These are phyloP conservation scores for Paraphaeosphaeria minitans DNA, from an alignment of 2,329 filamentous ascomycete genomes.

Conservation along the genomic window DNA sequence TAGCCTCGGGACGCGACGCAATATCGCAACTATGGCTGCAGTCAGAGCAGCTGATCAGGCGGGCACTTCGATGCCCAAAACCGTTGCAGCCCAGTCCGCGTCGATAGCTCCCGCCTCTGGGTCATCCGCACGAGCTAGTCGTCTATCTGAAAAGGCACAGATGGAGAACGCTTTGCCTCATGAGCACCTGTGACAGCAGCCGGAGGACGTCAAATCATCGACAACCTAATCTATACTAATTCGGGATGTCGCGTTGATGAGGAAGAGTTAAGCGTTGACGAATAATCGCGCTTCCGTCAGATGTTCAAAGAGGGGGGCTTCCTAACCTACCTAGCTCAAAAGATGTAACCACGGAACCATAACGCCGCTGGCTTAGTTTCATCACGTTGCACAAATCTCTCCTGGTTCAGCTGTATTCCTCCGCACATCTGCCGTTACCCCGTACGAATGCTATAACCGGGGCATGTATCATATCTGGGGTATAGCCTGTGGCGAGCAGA, in stretches of 20 bases:
- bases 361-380: slow-evolving; percentile 6
- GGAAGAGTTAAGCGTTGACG: background rate
- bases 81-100: background rate
- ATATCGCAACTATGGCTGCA: slow-evolving; percentile 27
- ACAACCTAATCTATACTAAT: background rate
- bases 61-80: slow-evolving; percentile 8
- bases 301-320: background rate
- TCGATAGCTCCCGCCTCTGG: background rate
- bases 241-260: background rate
- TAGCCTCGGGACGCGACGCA: slow-evolving; percentile 28
- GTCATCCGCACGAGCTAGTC: background rate
- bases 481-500: slow-evolving; percentile 16
- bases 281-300: background rate
- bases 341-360: slow-evolving; percentile 14
- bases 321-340: background rate
- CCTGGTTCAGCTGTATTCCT: background rate
- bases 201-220: background rate
- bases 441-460: slow-evolving; percentile 18
- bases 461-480: slow-evolving; percentile 13
- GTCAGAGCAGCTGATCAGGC: slow-evolving; percentile 21
- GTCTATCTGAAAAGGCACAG: slow-evolving; percentile 1
- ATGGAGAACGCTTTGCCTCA: slow-evolving; percentile 13
- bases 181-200: slow-evolving; percentile 1
- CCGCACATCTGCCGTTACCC: background rate
- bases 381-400: slow-evolving; percentile 7